Conservation (phyloP, 805 yeast genomes). For the Saturnispora hagleri region DNA sequence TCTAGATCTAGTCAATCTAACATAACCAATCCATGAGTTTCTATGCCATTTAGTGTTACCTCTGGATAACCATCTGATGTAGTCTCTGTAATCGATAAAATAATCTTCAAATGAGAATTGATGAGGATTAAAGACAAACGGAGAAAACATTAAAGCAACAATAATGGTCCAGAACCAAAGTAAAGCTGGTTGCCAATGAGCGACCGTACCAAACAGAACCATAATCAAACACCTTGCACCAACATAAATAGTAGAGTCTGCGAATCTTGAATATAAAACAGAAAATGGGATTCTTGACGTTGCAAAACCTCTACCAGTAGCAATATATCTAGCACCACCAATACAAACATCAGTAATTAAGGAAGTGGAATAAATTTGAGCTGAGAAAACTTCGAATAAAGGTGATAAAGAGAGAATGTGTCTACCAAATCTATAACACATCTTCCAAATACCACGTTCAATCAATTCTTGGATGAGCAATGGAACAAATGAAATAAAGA, state of each 20-base stretch:
- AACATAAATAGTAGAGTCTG: slow-evolving; percentile 57
- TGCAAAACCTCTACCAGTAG: slow-evolving; percentile 84
- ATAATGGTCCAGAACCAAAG: slow-evolving; percentile 69
- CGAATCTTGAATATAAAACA: slow-evolving; percentile 58
- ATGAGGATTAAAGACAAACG: slow-evolving; percentile 70
- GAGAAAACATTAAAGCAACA: slow-evolving; percentile 56
- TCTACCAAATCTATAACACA: slow-evolving; percentile 57
- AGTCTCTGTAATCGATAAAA: slow-evolving; percentile 51
- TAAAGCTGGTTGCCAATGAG: slow-evolving; percentile 53
- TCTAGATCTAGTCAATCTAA: slow-evolving; percentile 52
- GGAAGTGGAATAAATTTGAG: slow-evolving; percentile 69
- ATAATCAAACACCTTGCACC: slow-evolving; percentile 46
- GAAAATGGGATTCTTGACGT: slow-evolving; percentile 61
- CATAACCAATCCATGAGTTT: slow-evolving; percentile 74
- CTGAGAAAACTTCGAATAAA: slow-evolving; percentile 74
- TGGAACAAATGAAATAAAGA: slow-evolving; percentile 73
- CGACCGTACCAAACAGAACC: slow-evolving; percentile 46
- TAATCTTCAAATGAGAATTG: slow-evolving; percentile 64
- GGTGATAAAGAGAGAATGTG: slow-evolving; percentile 69
- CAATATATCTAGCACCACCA: slow-evolving; percentile 83
- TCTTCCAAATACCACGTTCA: slow-evolving; percentile 75
- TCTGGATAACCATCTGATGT: slow-evolving; percentile 64
- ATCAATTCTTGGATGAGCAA: slow-evolving; percentile 70
- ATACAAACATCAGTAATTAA: slow-evolving; percentile 61
- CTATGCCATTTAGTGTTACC: slow-evolving; percentile 62